Evolutionary conservation across 2,329 filamentous ascomycete species (phyloP), one percentile per base, ranked within the genome.

Genomic region (Rhexocercosporidium sp.): DNA sequence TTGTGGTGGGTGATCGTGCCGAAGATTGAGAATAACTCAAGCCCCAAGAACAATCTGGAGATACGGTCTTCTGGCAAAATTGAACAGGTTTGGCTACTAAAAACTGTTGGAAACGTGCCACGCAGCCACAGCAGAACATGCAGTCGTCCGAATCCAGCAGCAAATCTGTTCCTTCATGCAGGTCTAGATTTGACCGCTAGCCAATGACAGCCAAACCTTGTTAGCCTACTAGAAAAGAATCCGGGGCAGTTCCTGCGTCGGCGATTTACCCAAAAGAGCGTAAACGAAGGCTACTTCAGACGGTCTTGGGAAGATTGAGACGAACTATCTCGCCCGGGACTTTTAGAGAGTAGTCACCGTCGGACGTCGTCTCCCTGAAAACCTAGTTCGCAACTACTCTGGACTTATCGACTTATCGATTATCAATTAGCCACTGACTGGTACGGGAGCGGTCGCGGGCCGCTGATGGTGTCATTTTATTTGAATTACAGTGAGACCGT

Each of bases 161-260:
- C 65, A 34, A 67, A 67, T 66, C 60, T 70, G 56, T 53, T 60
- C n/a, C 60, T 63, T 71, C 66, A 71, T 71, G 70, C 68, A 60
- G 57, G 61, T 57, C 56, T 57, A 44, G 60, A 56, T 39, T 66
- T 67, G 57, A 29, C 54, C 46, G 39, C 34, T 8, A 61, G 56
- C 37, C 57, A 67, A 62, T 62, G 39, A 63, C 25, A 39, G 22
- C 51, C 27, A 31, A 57, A 34, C 63, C 61, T 62, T 66, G 66
- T 62, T 29, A 62, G 54, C 25, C 46, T 47, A 5, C 59, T 27
- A 64, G 46, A 56, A 60, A 65, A 66, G 51, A 69, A 70, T 70
- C 69, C 62, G 69, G 65, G 67, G 69, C 39, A 57, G 18, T 46
- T 62, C 63, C 29, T 34, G 29, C 27, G 31, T 51, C 64, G 64